Conservation (phyloP, 208 protist genomes). For the Vickermania ingenoplastis region DNA sequence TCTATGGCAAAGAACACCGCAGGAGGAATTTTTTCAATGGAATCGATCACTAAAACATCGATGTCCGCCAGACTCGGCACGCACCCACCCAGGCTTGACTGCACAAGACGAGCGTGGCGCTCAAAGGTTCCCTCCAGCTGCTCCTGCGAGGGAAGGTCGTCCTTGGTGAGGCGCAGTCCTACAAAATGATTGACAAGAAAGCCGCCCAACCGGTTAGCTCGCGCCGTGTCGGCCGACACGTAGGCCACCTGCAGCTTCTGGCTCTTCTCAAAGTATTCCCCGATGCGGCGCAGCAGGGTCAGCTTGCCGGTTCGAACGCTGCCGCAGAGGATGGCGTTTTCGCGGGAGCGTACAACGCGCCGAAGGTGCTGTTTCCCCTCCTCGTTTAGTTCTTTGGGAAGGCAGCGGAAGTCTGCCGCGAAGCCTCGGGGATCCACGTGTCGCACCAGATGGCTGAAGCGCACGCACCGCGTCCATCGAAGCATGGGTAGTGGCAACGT, state of each 20-base stretch:
- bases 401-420: constrained; percentile 40
- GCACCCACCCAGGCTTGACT: constrained; percentile 52
- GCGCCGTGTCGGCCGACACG: constrained; percentile 50
- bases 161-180: constrained; percentile 53
- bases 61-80: constrained; percentile 52
- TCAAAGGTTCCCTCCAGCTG: constrained; percentile 78
- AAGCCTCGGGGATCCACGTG: constrained; percentile 72
- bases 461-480: constrained; percentile 4
- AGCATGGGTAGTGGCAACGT: no score
- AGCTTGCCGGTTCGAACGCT: constrained; percentile 74
- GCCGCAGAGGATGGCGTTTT: constrained; percentile 74
- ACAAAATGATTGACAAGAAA: constrained; percentile 70
- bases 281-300: constrained; percentile 66
- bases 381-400: constrained; percentile 26
- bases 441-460: constrained; percentile 47
- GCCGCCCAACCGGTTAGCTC: constrained; percentile 59
- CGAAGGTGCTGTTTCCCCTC: constrained; percentile 28
- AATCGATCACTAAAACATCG: constrained; percentile 75
- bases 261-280: constrained; percentile 37
- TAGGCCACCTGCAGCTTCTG: constrained; percentile 44
- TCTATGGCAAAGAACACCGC: constrained; percentile 67
- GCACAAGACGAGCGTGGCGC: constrained; percentile 69
- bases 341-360: constrained; percentile 15
- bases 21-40: constrained; percentile 50
- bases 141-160: constrained; percentile 80